Conservation (phyloP, 805 yeast genomes). For the Teunomyces aglyptinius region DNA sequence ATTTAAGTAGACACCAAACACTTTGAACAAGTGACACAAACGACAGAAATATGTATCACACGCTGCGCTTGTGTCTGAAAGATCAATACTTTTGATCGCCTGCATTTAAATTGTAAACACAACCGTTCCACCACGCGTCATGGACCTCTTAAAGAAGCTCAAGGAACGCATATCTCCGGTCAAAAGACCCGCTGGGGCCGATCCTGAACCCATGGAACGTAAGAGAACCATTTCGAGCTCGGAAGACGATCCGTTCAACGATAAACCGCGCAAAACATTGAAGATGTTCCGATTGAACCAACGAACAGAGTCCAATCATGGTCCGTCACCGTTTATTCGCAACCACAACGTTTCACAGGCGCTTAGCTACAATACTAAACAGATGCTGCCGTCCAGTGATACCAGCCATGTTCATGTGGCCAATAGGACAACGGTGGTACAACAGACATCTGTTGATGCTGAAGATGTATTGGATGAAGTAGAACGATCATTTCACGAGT, state of each 20-base stretch:
- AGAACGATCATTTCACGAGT: background rate
- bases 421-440: background rate
- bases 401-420: slow-evolving; percentile 1
- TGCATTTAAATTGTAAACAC: background rate
- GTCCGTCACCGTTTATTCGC: slow-evolving; percentile 11
- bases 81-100: background rate
- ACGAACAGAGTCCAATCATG: background rate
- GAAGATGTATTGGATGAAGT: slow-evolving; percentile 1
- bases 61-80: too few relatives aligned
- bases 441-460: slow-evolving; percentile 4
- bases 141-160: slow-evolving; percentile 17
- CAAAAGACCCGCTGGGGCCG: slow-evolving; percentile 1
- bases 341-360: slow-evolving; percentile 17
- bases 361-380: background rate
- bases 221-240: slow-evolving; percentile 6
- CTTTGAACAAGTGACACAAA: too few relatives aligned
- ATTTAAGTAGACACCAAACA: too few relatives aligned
- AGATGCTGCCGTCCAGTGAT: background rate
- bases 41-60: too few relatives aligned
- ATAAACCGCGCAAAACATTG: slow-evolving; percentile 11
- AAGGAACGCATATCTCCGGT: slow-evolving; percentile 25
- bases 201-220: slow-evolving; percentile 8
- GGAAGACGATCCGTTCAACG: slow-evolving; percentile 31
- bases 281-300: background rate
- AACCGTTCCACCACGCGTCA: background rate